Evolutionary conservation across 495 filamentous ascomycete species (phyloP).

Genomic region (Tuber umbilicatum): DNA sequence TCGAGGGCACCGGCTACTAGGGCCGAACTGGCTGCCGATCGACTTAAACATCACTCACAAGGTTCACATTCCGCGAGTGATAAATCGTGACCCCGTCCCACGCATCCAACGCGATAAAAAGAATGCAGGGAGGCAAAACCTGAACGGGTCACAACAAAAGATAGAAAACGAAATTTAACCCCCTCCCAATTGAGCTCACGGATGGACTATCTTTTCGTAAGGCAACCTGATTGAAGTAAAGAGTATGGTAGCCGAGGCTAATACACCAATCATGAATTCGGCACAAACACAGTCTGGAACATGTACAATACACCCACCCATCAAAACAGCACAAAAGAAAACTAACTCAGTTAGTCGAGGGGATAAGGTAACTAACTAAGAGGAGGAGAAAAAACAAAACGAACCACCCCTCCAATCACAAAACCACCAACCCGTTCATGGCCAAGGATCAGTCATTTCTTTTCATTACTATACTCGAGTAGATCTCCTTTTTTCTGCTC

Average conservation of each 20-base stretch:
- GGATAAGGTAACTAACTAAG: not conserved
- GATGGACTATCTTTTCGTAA: not conserved
- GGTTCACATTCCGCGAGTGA: not conserved
- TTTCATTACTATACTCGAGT: not conserved
- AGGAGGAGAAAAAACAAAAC: not conserved
- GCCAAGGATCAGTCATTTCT: not conserved
- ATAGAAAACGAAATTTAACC: not conserved
- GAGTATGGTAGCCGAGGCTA: not conserved
- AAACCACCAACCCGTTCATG: not conserved
- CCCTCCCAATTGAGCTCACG: not conserved
- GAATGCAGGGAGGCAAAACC: too few species aligned
- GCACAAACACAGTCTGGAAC: not conserved
- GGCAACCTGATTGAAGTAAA: not conserved
- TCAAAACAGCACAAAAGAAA: not conserved
- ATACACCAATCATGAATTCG: not conserved
- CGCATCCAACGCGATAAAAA: not conserved
- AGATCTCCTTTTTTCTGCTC: not conserved
- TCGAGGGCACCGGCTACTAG: not conserved
- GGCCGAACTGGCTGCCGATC: too few species aligned
- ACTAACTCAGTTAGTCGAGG: not conserved
- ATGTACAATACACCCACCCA: slow-evolving; percentile 1
- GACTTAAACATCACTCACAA: too few species aligned
- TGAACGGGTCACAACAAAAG: not conserved
- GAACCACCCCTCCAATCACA: not conserved
- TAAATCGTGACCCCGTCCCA: not conserved